Evolutionary conservation across 192 early-diverging fungal species (phyloP).

Genomic region (Chytriomyces sp.): DNA sequence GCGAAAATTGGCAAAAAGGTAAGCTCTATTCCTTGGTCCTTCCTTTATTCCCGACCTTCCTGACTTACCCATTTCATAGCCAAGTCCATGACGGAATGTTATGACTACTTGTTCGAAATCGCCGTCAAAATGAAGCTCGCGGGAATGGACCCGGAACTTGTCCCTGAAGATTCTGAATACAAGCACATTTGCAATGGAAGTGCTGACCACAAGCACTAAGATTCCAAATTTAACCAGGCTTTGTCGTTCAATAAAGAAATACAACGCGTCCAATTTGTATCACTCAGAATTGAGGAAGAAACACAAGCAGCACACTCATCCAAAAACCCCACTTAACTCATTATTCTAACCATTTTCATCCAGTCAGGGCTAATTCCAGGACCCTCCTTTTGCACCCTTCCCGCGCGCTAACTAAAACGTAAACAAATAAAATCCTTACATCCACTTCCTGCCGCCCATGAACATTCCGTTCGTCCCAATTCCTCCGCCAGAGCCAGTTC

Average conservation of each 20-base stretch:
- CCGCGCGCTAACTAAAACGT: too few relatives aligned
- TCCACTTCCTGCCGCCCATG: background rate
- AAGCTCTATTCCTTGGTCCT: background rate
- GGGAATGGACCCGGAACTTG: slow-evolving; percentile 75
- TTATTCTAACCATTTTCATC: background rate
- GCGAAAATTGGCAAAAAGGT: slow-evolving; percentile 91
- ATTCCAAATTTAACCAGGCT: background rate
- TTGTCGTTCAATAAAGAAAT: background rate
- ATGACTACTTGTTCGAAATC: slow-evolving; percentile 98
- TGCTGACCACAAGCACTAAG: background rate
- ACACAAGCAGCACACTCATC: background rate
- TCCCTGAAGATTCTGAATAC: slow-evolving; percentile 53
- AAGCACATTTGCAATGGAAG: slow-evolving; percentile 25
- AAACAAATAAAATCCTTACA: background rate
- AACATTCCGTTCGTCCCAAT: background rate
- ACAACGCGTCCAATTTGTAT: too few relatives aligned
- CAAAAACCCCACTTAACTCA: background rate
- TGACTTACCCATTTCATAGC: slow-evolving; percentile 45
- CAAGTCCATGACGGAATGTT: slow-evolving; percentile 97
- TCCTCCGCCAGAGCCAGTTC: background rate
- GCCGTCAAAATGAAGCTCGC: slow-evolving; percentile 87
- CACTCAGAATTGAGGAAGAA: too few relatives aligned
- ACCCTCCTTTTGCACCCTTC: background rate
- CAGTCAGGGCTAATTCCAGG: too few relatives aligned
- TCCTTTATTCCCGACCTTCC: background rate